Conservation (phyloP, 768 basidiomycete genomes). For the Trametes punicea region DNA sequence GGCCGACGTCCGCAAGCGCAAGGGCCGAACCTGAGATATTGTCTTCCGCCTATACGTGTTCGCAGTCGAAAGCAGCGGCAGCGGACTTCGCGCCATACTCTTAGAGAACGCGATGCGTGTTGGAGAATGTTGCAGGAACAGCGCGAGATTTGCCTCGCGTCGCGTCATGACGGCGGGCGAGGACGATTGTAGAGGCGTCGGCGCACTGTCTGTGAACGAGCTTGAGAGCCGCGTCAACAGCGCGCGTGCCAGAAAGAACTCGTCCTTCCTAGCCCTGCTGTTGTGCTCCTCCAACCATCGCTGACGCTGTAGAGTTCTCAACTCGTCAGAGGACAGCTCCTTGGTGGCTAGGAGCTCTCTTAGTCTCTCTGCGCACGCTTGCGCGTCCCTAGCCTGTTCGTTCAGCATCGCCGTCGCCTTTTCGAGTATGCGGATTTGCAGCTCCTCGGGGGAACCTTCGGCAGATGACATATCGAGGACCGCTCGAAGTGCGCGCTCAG, state of each 20-base stretch:
- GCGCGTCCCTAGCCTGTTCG: slow-evolving; percentile 44
- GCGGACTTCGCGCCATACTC: not conserved
- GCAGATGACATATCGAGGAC: slow-evolving; percentile 33
- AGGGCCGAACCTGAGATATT: slow-evolving; percentile 14
- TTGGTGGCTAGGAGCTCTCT: slow-evolving; percentile 37
- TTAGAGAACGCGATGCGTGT: slow-evolving; percentile 14
- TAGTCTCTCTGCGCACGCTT: slow-evolving; percentile 40
- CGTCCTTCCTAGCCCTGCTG: slow-evolving; percentile 34
- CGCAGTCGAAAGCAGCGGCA: not conserved
- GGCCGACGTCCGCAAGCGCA: slow-evolving; percentile 15
- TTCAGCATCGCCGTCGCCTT: slow-evolving; percentile 41
- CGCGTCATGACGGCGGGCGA: slow-evolving; percentile 3
- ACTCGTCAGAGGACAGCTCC: slow-evolving; percentile 31
- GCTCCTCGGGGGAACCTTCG: slow-evolving; percentile 39
- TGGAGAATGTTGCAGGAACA: slow-evolving; percentile 15
- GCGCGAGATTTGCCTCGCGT: slow-evolving; percentile 8
- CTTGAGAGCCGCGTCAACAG: slow-evolving; percentile 6
- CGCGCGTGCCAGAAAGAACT: slow-evolving; percentile 18
- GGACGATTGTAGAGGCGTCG: not conserved
- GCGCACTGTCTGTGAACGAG: not conserved
- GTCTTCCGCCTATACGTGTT: slow-evolving; percentile 10
- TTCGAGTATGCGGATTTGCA: slow-evolving; percentile 47
- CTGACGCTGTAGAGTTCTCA: slow-evolving; percentile 40
- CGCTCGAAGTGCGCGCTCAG: slow-evolving; percentile 41
- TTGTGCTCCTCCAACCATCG: slow-evolving; percentile 52